phyloP scores from a whole-genome alignment of 768 basidiomycete genomes.

The Boletellus emodensis region DNA sequence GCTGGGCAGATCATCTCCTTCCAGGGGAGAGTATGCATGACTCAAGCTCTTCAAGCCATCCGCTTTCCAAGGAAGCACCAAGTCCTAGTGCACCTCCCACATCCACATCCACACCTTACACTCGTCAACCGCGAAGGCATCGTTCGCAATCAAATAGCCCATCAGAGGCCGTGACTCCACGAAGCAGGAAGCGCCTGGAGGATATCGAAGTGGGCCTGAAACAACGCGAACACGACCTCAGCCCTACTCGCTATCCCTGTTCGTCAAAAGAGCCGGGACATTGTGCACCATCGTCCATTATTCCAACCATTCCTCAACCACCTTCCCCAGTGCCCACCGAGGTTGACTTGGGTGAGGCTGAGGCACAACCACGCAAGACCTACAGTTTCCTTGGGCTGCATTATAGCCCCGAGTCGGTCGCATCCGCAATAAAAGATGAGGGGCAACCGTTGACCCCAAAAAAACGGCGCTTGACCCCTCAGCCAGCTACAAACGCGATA shows the following conservation, averaged over 20 bases:
- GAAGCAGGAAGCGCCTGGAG: constrained; percentile 8
- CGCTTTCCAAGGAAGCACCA: background rate
- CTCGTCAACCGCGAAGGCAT: background rate
- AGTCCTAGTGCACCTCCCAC: background rate
- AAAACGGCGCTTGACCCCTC: constrained; percentile 14
- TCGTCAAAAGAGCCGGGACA: constrained; percentile 4
- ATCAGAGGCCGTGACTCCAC: constrained; percentile 4
- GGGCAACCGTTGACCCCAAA: constrained; percentile 24
- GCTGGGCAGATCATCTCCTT: constrained; percentile 32
- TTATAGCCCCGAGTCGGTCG: constrained; percentile 7
- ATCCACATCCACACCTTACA: background rate
- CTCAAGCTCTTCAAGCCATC: background rate
- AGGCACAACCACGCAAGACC: constrained; percentile 8
- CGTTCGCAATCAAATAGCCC: background rate
- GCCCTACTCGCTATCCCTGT: constrained; percentile 6
- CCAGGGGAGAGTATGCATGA: background rate
- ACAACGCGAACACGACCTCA: constrained; percentile 12
- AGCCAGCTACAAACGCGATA: background rate
- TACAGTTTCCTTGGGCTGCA: constrained; percentile 26
- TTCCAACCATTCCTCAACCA: constrained; percentile 14
- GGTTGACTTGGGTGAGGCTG: constrained; percentile 16
- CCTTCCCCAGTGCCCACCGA: constrained; percentile 27
- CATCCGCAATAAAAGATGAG: constrained; percentile 8
- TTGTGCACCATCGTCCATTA: background rate
- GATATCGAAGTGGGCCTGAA: constrained; percentile 17